These are phyloP conservation scores for Panaeolus papilionaceus DNA, from an alignment of 768 basidiomycete genomes.

Conservation along the genomic window DNA sequence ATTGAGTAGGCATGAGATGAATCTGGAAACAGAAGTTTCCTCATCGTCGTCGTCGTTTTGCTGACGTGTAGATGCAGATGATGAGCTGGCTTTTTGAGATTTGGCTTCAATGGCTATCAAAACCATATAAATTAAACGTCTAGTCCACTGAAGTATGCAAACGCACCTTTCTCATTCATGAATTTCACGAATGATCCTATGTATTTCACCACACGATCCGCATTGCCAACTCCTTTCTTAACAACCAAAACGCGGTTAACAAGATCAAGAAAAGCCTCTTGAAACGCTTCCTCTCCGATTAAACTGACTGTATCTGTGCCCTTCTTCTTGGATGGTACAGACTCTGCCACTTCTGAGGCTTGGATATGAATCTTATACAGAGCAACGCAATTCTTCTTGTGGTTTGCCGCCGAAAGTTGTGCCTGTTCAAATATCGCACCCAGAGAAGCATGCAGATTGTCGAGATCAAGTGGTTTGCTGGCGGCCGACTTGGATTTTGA, in stretches of 20 bases:
- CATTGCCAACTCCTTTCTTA: conserved; percentile 87
- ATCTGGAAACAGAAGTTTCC: conserved; percentile 72
- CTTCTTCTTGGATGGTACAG: conserved; percentile 42
- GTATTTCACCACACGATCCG: conserved; percentile 87
- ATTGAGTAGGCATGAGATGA: conserved; percentile 68
- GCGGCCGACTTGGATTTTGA: conserved; percentile 6
- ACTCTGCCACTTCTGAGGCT: conserved; percentile 59
- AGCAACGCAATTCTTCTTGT: conserved; percentile 91
- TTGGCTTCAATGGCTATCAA: conserved; percentile 37
- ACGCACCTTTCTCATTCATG: conserved; percentile 81
- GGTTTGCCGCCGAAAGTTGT: conserved; percentile 81
- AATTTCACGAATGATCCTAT: conserved; percentile 84
- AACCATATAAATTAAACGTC: conserved; percentile 9
- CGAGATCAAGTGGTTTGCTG: conserved; percentile 27
- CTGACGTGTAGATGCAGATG: conserved; percentile 25
- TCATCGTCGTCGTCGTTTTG: conserved; percentile 57
- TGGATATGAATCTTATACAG: conserved; percentile 83
- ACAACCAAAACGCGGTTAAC: conserved; percentile 73
- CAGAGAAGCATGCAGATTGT: conserved; percentile 41
- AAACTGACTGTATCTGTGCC: conserved; percentile 51
- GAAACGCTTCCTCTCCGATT: conserved; percentile 82
- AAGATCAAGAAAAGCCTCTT: conserved; percentile 76
- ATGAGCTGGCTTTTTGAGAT: conserved; percentile 32
- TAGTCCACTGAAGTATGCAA: background rate
- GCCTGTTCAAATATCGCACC: conserved; percentile 75